These are phyloP conservation scores for Strobilomyces echinocephalus DNA, from an alignment of 768 basidiomycete species.

Conservation along the genomic window DNA sequence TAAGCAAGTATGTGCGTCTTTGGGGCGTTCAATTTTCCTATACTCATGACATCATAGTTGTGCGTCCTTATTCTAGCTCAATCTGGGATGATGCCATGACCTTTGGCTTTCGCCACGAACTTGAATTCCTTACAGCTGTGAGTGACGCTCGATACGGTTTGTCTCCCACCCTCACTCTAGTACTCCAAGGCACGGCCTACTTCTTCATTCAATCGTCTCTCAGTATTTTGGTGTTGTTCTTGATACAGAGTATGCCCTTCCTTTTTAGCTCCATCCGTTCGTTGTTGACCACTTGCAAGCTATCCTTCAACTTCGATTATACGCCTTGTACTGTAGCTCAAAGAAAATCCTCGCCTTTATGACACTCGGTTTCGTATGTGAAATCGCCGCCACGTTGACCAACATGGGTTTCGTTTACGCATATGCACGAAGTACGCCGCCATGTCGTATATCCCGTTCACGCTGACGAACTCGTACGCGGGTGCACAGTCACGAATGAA, in stretches of 20 bases:
- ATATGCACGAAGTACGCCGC: conserved; percentile 2
- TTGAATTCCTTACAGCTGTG: conserved; percentile 11
- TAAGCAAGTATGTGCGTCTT: conserved; percentile 3
- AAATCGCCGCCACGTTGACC: conserved; percentile 6
- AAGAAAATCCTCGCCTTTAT: conserved; percentile 8
- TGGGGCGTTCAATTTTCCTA: background rate
- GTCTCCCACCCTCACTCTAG: background rate
- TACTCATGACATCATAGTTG: conserved; percentile 12
- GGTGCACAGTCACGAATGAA: conserved; percentile 7
- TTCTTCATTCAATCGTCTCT: conserved; percentile 14
- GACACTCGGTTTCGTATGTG: conserved; percentile 9
- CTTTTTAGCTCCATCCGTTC: background rate
- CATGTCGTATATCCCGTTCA: background rate
- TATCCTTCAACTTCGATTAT: conserved; percentile 14
- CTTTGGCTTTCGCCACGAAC: background rate
- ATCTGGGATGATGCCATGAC: background rate
- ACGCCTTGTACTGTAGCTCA: conserved; percentile 13
- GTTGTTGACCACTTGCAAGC: conserved; percentile 3
- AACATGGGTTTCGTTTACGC: conserved; percentile 5
- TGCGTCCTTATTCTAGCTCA: conserved; percentile 1
- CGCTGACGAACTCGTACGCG: background rate
- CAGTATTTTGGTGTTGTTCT: conserved; percentile 4
- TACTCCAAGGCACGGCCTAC: conserved; percentile 8
- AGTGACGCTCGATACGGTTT: background rate
- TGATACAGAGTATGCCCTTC: conserved; percentile 12